phyloP scores from a whole-genome alignment of 176 grass and related monocot species.

The Ensete ventricosum region DNA sequence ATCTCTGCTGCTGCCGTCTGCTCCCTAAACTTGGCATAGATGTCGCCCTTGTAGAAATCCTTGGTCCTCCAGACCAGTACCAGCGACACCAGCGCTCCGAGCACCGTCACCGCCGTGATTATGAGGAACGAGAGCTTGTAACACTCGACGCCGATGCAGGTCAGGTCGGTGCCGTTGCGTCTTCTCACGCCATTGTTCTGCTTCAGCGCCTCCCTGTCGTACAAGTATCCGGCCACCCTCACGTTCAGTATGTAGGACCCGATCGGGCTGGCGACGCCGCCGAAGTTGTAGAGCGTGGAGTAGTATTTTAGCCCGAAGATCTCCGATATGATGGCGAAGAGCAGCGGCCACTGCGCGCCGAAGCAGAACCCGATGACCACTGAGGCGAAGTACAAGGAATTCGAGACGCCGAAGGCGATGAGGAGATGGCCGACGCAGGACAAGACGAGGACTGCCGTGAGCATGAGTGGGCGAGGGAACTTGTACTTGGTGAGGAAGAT shows the following conservation, averaged over 20 bases:
- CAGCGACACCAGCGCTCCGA: constrained; percentile 8
- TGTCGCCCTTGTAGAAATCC: constrained; percentile 35
- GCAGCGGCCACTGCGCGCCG: constrained; percentile 29
- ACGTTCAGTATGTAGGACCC: constrained; percentile 44
- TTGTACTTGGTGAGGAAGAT: neutral
- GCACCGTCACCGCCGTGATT: constrained; percentile 18
- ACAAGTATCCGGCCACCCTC: constrained; percentile 33
- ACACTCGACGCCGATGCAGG: constrained; percentile 30
- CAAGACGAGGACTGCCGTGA: constrained; percentile 22
- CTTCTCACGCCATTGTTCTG: neutral
- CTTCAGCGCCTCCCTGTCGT: constrained; percentile 30
- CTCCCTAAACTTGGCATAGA: constrained; percentile 32
- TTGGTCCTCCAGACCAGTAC: constrained; percentile 30
- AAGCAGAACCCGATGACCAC: constrained; percentile 36
- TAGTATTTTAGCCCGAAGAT: constrained; percentile 44
- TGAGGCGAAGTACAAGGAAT: constrained; percentile 30
- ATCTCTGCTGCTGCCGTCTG: neutral
- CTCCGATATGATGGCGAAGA: constrained; percentile 34
- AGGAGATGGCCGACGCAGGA: constrained; percentile 23
- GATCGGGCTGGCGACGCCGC: constrained; percentile 21
- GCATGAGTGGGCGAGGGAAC: constrained; percentile 23
- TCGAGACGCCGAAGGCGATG: constrained; percentile 27
- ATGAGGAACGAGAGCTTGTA: constrained; percentile 37
- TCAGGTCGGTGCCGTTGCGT: neutral
- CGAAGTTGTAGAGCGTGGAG: constrained; percentile 38